Evolutionary conservation across 139 green algal species (phyloP).

Genomic region (Ostreobium quekettii): DNA sequence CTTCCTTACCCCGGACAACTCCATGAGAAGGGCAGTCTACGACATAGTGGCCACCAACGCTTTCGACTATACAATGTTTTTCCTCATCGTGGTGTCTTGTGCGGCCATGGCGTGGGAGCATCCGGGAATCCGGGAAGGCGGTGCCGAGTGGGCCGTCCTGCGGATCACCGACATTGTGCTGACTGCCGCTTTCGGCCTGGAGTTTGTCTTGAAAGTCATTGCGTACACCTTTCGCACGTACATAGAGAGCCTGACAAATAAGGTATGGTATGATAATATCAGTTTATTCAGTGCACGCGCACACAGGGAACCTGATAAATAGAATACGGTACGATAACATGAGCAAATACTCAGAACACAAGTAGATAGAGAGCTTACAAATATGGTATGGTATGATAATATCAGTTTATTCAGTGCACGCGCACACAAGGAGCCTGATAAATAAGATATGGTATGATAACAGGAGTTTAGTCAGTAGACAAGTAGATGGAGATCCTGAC

Average conservation of each 20-base stretch:
- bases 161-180: slow-evolving; percentile 37
- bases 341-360: too few relatives aligned
- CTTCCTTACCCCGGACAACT: slow-evolving; percentile 32
- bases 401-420: too few relatives aligned
- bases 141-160: slow-evolving; percentile 14
- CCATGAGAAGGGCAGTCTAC: slow-evolving; percentile 28
- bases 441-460: too few relatives aligned
- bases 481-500: too few relatives aligned
- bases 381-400: too few relatives aligned
- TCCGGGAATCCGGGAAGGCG: slow-evolving; percentile 30
- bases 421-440: too few relatives aligned
- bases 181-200: slow-evolving; percentile 49
- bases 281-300: too few relatives aligned
- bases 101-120: slow-evolving; percentile 54
- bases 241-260: slow-evolving; percentile 49
- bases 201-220: slow-evolving; percentile 62
- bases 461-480: too few relatives aligned
- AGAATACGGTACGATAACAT: slow-evolving; percentile 21
- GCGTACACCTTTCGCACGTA: slow-evolving; percentile 60
- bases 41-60: slow-evolving; percentile 21
- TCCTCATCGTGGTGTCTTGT: slow-evolving; percentile 64
- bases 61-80: slow-evolving; percentile 64
- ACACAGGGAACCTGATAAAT: too few relatives aligned
- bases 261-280: slow-evolving; percentile 27
- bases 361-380: too few relatives aligned